Base-by-base conservation (phyloP, 495 filamentous ascomycete genomes). In the Trypethelium eluteriae region DNA sequence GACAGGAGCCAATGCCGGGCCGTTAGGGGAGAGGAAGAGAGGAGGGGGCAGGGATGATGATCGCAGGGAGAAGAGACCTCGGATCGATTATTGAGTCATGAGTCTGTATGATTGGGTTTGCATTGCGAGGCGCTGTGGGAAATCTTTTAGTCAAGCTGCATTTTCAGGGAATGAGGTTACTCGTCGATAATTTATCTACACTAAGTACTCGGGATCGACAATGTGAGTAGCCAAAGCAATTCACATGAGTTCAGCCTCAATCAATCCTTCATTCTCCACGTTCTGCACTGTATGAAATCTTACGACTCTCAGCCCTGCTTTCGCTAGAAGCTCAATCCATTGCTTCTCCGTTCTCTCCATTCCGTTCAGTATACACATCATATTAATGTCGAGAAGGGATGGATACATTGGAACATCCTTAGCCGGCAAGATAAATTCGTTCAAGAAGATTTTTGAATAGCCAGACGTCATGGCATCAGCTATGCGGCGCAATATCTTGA, bases 1-100 rank as follows among this genome's bases (percentile, higher is more conserved):
- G 0, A 83, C 83, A 62, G 86, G 86, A 25, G 83, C 86, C 5
- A 89, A 89, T 73, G 81, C 79, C 1, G 78, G 81, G 56, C 83
- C 85, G 4, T 74, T 89, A 4, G 86, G 84, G 1, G 85, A 86
- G 63, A 74, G 84, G 65, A 84, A 80, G 72, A 69, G 75, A 16
- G 66, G 71, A n/a, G 75, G 76, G n/a, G 77, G 74, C 2, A 74
- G 76, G 0, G 76, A 79, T 47, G 77, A 59, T 36, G 53, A 59
- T 10, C 25, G 53, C 6, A 34, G 53, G 32, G 53, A 36, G 53
- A 59, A 59, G 36, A 11, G 53, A 2, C 32, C 32, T 6, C 4
- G 53, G 2, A 14, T 59, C 3, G 53, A 59, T 14, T 7, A 59
- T 35, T 59, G 53, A 59, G 2, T 35, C 18, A 53, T n/a, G 16